phyloP scores from a whole-genome alignment of 2,329 filamentous ascomycete genomes.

The Nemania serpens region DNA sequence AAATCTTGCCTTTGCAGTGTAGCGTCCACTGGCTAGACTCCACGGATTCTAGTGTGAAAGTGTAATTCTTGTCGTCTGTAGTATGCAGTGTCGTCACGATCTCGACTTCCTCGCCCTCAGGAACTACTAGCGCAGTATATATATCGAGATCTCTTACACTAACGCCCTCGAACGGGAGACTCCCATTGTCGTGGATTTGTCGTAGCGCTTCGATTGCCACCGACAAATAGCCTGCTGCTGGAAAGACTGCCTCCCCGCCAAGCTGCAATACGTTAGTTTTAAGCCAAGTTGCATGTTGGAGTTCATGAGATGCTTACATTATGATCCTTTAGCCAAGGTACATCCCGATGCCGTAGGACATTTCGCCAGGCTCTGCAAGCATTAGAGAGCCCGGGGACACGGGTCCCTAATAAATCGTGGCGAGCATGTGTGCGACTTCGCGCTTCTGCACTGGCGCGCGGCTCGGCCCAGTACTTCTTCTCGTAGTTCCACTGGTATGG shows the following conservation, averaged over 20 bases:
- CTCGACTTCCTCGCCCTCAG: slow-evolving; percentile 32
- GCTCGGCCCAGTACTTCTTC: slow-evolving; percentile 29
- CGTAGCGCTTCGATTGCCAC: slow-evolving; percentile 46
- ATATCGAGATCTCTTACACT: slow-evolving; percentile 33
- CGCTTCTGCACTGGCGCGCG: slow-evolving; percentile 23
- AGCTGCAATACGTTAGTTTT: slow-evolving; percentile 26
- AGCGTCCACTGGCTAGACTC: slow-evolving; percentile 23
- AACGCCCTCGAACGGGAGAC: slow-evolving; percentile 6
- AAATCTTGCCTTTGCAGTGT: slow-evolving; percentile 26
- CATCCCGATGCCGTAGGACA: slow-evolving; percentile 41
- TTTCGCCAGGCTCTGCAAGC: slow-evolving; percentile 41
- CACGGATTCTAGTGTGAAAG: slow-evolving; percentile 30
- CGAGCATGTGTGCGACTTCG: slow-evolving; percentile 21
- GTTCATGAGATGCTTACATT: slow-evolving; percentile 17
- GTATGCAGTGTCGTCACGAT: slow-evolving; percentile 20
- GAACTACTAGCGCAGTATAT: slow-evolving; percentile 33
- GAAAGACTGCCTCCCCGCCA: slow-evolving; percentile 42
- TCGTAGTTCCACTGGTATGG: slow-evolving; percentile 35
- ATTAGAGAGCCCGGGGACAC: slow-evolving; percentile 17
- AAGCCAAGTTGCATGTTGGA: neutral
- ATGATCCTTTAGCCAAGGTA: slow-evolving; percentile 47
- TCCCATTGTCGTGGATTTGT: slow-evolving; percentile 29
- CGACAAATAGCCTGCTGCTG: slow-evolving; percentile 44
- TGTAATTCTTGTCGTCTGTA: slow-evolving; percentile 15
- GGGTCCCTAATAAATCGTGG: slow-evolving; percentile 27